Conservation (phyloP, 305 asterid genomes). For the Salvia sclarea region DNA sequence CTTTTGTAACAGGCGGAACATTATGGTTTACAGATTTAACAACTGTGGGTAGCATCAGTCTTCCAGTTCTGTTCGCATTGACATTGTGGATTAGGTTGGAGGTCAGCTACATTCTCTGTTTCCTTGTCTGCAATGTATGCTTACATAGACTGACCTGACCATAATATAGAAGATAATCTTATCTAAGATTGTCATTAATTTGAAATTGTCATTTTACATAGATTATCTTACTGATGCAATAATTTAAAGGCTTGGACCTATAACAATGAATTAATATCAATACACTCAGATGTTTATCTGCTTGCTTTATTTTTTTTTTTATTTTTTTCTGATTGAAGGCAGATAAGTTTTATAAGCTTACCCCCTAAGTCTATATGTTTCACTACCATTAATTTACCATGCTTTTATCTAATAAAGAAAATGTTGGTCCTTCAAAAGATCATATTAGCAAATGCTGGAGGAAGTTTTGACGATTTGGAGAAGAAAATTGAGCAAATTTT, state of each 20-base stretch:
- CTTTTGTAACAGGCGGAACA: conserved; percentile 76
- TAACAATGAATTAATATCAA: too few relatives aligned
- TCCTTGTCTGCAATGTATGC: not conserved
- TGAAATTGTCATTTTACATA: not conserved
- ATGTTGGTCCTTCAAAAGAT: not conserved
- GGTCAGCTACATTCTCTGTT: conserved; percentile 45
- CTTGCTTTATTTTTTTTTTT: too few relatives aligned
- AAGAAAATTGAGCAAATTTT: too few relatives aligned
- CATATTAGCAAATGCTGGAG: not conserved
- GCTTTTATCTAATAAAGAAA: not conserved
- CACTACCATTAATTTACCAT: too few relatives aligned
- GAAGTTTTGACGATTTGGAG: not conserved
- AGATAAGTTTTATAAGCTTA: too few relatives aligned
- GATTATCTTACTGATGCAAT: not conserved
- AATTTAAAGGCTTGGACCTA: too few relatives aligned
- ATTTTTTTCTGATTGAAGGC: too few relatives aligned
- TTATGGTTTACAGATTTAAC: conserved; percentile 83
- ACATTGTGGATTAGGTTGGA: conserved; percentile 82
- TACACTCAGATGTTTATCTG: too few relatives aligned
- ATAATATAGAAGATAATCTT: too few relatives aligned
- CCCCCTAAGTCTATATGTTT: too few relatives aligned
- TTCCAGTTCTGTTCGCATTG: conserved; percentile 73
- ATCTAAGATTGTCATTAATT: too few relatives aligned
- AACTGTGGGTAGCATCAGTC: conserved; percentile 67
- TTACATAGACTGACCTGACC: too few relatives aligned